Conservation (phyloP, 768 basidiomycete species). For the Boletus speciosus region DNA sequence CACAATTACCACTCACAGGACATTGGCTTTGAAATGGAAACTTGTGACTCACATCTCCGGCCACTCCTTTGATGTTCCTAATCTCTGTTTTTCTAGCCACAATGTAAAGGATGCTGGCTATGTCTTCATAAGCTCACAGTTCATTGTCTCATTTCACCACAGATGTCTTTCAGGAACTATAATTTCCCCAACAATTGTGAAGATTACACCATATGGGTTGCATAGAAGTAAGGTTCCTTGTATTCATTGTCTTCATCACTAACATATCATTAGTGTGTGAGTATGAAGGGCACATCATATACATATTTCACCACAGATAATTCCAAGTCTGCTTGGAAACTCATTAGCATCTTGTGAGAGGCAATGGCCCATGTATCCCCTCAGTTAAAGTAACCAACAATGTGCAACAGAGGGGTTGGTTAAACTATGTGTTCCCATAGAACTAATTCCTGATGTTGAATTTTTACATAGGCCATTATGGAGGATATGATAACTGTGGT, state of each 20-base stretch:
- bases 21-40: conserved; percentile 20
- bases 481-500: conserved; percentile 29
- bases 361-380: conserved; percentile 83
- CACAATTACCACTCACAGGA: conserved; percentile 25
- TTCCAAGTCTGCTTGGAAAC: conserved; percentile 89
- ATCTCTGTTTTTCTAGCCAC: conserved; percentile 21
- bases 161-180: conserved; percentile 61
- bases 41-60: conserved; percentile 21
- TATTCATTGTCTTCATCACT: conserved; percentile 2
- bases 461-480: conserved; percentile 52
- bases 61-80: conserved; percentile 17
- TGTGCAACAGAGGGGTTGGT: conserved; percentile 78
- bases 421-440: conserved; percentile 46
- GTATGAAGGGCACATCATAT: conserved; percentile 87
- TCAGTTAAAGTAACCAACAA: conserved; percentile 90
- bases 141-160: not conserved
- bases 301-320: conserved; percentile 98
- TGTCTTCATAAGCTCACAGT: conserved; percentile 70
- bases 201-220: conserved; percentile 99
- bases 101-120: conserved; percentile 89
- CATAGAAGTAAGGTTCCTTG: conserved; percentile 64
- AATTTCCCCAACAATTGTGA: conserved; percentile 98
- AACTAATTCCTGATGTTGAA: not conserved
- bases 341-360: conserved; percentile 80
- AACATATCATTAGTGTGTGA: conserved; percentile 63